phyloP scores from a whole-genome alignment of 163 green algal genomes.

The Prototheca cutis region DNA sequence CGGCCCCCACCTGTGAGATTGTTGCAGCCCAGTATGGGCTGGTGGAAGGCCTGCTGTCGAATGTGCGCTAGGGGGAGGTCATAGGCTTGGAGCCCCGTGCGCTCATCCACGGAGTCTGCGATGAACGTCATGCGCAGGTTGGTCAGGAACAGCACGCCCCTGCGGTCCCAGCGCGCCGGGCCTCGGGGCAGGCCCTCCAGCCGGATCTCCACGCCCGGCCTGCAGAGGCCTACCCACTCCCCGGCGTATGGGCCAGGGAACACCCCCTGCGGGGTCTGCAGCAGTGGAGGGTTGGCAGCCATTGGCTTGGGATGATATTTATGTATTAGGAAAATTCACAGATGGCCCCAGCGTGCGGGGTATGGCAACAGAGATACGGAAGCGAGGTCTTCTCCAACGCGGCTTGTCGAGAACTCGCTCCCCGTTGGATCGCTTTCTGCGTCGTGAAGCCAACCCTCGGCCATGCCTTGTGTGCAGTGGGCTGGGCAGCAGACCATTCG shows the following conservation, averaged over 20 bases:
- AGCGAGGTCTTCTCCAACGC: no score
- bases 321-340: no score
- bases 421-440: no score
- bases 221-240: slow-evolving; percentile 50
- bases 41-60: slow-evolving; percentile 69
- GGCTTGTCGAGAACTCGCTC: no score
- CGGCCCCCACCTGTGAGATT: slow-evolving; percentile 60
- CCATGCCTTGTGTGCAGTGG: no score
- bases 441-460: no score
- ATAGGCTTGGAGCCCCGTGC: slow-evolving; percentile 52
- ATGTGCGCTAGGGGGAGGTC: slow-evolving; percentile 82
- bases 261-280: slow-evolving; percentile 18
- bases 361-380: no score
- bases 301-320: no score
- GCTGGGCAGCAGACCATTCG: neutral
- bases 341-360: no score
- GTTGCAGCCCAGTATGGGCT: slow-evolving; percentile 92
- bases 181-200: slow-evolving; percentile 35
- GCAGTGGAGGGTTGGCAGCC: slow-evolving; percentile 63
- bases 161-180: slow-evolving; percentile 37
- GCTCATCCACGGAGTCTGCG: slow-evolving; percentile 41
- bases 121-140: slow-evolving; percentile 74
- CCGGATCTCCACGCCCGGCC: slow-evolving; percentile 44
- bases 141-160: slow-evolving; percentile 55
- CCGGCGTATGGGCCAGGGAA: slow-evolving; percentile 50